A percentile compares a stretch with the other conserved stretches of the same genome.
These are phyloP conservation scores for Misopates orontium DNA, from an alignment of 257 asterid genomes.

Conservation along the genomic window DNA sequence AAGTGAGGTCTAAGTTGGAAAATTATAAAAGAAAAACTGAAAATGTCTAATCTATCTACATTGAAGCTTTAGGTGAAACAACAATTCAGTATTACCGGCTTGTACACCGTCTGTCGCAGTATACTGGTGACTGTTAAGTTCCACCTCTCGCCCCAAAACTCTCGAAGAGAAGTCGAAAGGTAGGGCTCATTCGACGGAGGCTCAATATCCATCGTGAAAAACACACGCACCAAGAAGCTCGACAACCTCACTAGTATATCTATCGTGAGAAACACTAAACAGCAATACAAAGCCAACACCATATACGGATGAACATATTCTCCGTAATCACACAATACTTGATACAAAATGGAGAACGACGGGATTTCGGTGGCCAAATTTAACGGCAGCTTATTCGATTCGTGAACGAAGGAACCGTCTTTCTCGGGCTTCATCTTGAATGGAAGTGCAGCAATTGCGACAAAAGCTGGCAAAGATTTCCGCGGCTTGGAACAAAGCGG, in stretches of 20 bases:
- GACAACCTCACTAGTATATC: slow-evolving; percentile 42
- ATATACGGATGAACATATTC: slow-evolving; percentile 28
- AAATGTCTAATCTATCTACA: no score
- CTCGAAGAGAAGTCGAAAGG: slow-evolving; percentile 68
- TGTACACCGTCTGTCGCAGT: slow-evolving; percentile 49
- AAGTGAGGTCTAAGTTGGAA: no score
- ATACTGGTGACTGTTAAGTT: slow-evolving; percentile 56
- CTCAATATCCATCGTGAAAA: slow-evolving; percentile 54
- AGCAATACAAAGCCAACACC: slow-evolving; percentile 33
- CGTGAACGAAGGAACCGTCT: neutral
- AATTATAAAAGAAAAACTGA: no score
- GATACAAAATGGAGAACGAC: slow-evolving; percentile 19
- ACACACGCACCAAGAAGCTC: slow-evolving; percentile 42
- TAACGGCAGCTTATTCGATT: slow-evolving; percentile 29
- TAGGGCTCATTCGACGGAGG: slow-evolving; percentile 73
- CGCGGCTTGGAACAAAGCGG: slow-evolving; percentile 39
- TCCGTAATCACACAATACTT: slow-evolving; percentile 2
- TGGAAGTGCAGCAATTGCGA: slow-evolving; percentile 52
- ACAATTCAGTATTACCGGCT: slow-evolving; percentile 30
- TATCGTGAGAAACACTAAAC: slow-evolving; percentile 41
- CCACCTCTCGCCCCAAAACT: slow-evolving; percentile 80
- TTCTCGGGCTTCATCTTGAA: slow-evolving; percentile 31
- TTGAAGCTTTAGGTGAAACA: no score
- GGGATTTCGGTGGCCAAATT: slow-evolving; percentile 38
- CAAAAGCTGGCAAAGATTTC: slow-evolving; percentile 42